These are phyloP conservation scores for Platanus orientalis DNA, from an alignment of 164 flowering plant genomes.

Conservation along the genomic window DNA sequence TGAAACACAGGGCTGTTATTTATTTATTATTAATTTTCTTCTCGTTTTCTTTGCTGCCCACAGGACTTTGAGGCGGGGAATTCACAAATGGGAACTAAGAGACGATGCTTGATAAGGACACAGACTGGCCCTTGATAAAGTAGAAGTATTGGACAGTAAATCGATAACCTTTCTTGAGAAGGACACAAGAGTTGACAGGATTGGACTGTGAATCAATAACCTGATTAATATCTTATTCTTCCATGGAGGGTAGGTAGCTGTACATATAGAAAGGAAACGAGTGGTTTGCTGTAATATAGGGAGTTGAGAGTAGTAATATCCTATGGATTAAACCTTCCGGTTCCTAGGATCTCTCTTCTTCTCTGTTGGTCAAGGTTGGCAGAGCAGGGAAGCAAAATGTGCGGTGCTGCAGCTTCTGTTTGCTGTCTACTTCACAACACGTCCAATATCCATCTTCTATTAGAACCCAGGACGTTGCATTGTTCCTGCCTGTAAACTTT, in stretches of 20 bases:
- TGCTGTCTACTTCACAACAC: neutral
- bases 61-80: constrained; percentile 7
- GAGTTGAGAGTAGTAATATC: neutral
- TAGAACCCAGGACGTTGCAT: neutral
- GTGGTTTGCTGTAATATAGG: neutral
- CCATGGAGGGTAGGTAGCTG: neutral
- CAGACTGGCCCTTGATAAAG: constrained; percentile 11
- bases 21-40: too few species aligned
- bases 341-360: neutral
- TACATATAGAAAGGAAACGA: neutral
- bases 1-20: neutral
- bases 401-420: neutral
- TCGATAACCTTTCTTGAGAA: too few species aligned
- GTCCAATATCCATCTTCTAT: neutral
- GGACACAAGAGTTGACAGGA: neutral
- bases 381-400: neutral
- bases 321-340: neutral
- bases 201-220: neutral
- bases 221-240: neutral
- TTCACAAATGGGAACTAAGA: constrained; percentile 6
- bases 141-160: too few species aligned
- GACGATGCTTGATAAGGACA: constrained; percentile 11
- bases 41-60: neutral
- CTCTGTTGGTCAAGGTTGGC: neutral
- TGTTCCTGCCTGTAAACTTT: too few species aligned